These are phyloP conservation scores for Yamadazyma songkhlaensis DNA, from an alignment of 1,139 yeast species.

Conservation along the genomic window DNA sequence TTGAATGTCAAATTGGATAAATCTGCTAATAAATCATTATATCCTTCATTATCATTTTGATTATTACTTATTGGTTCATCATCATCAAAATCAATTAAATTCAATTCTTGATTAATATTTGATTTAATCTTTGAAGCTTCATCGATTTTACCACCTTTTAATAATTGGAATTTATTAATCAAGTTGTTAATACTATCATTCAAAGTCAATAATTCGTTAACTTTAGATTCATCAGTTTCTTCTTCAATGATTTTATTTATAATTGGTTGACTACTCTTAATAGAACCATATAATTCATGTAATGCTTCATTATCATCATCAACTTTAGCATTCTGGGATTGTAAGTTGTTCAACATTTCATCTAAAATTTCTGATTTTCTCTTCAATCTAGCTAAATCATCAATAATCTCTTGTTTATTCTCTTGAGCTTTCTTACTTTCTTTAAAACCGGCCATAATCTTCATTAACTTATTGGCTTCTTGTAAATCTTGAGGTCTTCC, in stretches of 20 bases:
- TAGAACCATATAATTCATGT: constrained; percentile 70
- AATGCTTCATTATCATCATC: constrained; percentile 70
- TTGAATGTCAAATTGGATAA: constrained; percentile 58
- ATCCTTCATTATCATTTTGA: constrained; percentile 45
- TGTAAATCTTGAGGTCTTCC: constrained; percentile 95
- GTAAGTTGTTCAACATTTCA: constrained; percentile 73
- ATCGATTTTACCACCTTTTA: constrained; percentile 62
- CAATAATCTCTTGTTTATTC: constrained; percentile 75
- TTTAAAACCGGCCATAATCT: constrained; percentile 96
- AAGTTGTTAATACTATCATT: constrained; percentile 77
- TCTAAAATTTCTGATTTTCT: constrained; percentile 88
- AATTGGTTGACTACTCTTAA: constrained; percentile 85
- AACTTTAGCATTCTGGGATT: constrained; percentile 38
- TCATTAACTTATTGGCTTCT: constrained; percentile 96
- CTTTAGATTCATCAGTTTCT: constrained; percentile 57
- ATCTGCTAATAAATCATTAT: constrained; percentile 70
- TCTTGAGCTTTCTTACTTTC: constrained; percentile 64
- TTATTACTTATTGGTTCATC: constrained; percentile 41
- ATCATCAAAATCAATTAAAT: constrained; percentile 79
- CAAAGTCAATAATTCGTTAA: constrained; percentile 61
- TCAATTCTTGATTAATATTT: constrained; percentile 42
- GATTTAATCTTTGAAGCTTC: constrained; percentile 59
- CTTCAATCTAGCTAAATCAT: constrained; percentile 80
- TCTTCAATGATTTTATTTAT: constrained; percentile 75
- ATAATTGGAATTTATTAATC: constrained; percentile 61